Evolutionary conservation across 352 stramenopile genomes (phyloP).

Genomic region (Pythium scleroteichum): DNA sequence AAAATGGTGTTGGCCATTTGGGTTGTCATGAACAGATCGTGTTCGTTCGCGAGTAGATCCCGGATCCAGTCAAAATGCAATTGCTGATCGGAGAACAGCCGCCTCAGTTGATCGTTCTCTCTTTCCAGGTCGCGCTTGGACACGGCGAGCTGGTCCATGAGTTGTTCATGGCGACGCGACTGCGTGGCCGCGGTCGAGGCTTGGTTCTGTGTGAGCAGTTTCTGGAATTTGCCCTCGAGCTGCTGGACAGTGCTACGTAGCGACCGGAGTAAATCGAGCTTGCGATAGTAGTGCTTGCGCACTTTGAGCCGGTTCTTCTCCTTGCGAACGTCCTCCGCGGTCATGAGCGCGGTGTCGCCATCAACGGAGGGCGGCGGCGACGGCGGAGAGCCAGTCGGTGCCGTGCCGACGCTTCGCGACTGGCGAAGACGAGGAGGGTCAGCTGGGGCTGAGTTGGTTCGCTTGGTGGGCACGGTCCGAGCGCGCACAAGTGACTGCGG

Average conservation of each 20-base stretch:
- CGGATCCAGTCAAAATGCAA: constrained; percentile 5
- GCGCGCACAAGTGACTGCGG: not conserved
- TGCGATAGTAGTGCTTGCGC: constrained; percentile 39
- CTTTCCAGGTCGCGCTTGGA: constrained; percentile 6
- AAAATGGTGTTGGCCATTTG: constrained; percentile 18
- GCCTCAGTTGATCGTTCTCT: constrained; percentile 23
- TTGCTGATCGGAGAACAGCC: not conserved
- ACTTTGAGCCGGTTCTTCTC: constrained; percentile 41
- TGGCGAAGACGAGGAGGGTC: not conserved
- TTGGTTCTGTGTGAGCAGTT: constrained; percentile 16
- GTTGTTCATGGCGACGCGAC: not conserved
- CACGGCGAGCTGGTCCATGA: constrained; percentile 5
- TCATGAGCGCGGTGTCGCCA: constrained; percentile 2
- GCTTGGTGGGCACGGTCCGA: not conserved
- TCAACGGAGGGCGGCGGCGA: not conserved
- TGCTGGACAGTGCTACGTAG: constrained; percentile 23
- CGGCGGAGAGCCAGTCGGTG: constrained; percentile 1
- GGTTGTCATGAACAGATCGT: constrained; percentile 22
- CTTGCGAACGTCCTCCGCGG: constrained; percentile 22
- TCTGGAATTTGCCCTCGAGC: constrained; percentile 25
- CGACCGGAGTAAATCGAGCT: constrained; percentile 25
- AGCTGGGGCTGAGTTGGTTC: not conserved
- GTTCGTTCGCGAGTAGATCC: constrained; percentile 12
- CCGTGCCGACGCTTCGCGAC: not conserved
- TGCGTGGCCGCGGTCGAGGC: not conserved